Conservation (phyloP, 306 rosid genomes). For the Chamaecrista fasciculata region DNA sequence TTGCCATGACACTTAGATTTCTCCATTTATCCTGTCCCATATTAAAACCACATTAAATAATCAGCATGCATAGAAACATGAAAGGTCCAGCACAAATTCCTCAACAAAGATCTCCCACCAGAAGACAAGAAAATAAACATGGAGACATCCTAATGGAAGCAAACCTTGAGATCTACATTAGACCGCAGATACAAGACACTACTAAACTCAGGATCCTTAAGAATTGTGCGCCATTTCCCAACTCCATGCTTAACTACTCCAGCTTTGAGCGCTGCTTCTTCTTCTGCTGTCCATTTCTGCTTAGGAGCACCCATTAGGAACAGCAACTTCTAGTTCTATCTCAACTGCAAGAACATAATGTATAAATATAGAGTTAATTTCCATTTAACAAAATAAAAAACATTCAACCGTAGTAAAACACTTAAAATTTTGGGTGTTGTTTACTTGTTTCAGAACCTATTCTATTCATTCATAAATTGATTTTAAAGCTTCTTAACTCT, state of each 20-base stretch:
- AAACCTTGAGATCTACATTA: constrained; percentile 96
- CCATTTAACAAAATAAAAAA: not conserved
- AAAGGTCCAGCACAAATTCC: constrained; percentile 25
- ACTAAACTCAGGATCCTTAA: constrained; percentile 88
- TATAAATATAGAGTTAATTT: constrained; percentile 14
- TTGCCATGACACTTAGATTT: constrained; percentile 90
- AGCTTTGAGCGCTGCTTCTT: constrained; percentile 93
- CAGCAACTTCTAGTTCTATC: constrained; percentile 22
- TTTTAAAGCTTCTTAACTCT: not conserved
- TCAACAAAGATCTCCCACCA: constrained; percentile 5
- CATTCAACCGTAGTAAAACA: not conserved
- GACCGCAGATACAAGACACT: constrained; percentile 77
- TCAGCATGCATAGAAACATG: not conserved
- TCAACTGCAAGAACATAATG: constrained; percentile 32
- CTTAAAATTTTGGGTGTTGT: not conserved
- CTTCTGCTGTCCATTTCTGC: constrained; percentile 93
- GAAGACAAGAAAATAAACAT: constrained; percentile 13
- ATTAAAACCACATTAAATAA: constrained; percentile 25
- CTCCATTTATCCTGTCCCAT: constrained; percentile 89
- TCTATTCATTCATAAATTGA: not conserved
- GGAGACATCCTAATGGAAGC: constrained; percentile 19
- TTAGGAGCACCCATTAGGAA: constrained; percentile 92
- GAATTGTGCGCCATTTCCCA: constrained; percentile 97
- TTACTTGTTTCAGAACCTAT: not conserved
- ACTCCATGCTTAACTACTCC: constrained; percentile 97